Evolutionary conservation across 2,329 filamentous ascomycete genomes (phyloP), one percentile per base, ranked within the genome.

Genomic region (Colletotrichum shisoi): DNA sequence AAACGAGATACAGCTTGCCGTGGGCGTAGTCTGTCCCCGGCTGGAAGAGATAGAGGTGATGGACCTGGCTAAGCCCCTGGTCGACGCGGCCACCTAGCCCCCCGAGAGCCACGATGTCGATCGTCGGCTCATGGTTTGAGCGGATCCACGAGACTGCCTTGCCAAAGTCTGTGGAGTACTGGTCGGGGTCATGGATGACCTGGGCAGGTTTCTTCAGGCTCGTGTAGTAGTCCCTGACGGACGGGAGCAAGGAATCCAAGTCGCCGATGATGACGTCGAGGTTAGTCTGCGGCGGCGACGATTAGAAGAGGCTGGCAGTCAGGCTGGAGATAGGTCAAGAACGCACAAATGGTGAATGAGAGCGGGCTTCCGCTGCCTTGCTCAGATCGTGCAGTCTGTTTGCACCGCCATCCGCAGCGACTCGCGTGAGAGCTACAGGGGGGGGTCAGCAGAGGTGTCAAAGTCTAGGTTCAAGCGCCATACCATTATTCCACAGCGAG

Each of bases 371-470:
- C 3, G 51, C 34, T 21, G 49, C 48, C 42, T 65, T 56, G 31
- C 27, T 69, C 17, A 83, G 76, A 39, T 82, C 75, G 63, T 82
- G 79, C 78, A 97, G 84, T 44, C 87, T 85, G 74, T 98, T 96
- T 52, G 94, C 94, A 27, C 93, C 95, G 62, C 94, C 95, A 79
- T 99, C 95, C 34, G 93, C 95, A 66, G 93, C 96, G 60, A 98
- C 83, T 27, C 85, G 86, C 69, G 89, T 84, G 24, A 79, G 81
- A 59, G 91, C 89, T 91, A 71, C 63, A n/a, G 13, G 2, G 13
- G 21, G 17, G 21, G 44, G 69, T 78, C 58, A 77, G 72, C 42
- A 71, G 9, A 37, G 31, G 31, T 7, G 8, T 37, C 13, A 24
- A 3, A 13, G 2, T 34, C 34, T 2, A 24, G 39, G 15, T 17